Percentiles rank a stretch among this genome's conserved stretches.
Evolutionary conservation across 2,329 filamentous ascomycete species (phyloP).

Genomic region (Claviceps monticola): DNA sequence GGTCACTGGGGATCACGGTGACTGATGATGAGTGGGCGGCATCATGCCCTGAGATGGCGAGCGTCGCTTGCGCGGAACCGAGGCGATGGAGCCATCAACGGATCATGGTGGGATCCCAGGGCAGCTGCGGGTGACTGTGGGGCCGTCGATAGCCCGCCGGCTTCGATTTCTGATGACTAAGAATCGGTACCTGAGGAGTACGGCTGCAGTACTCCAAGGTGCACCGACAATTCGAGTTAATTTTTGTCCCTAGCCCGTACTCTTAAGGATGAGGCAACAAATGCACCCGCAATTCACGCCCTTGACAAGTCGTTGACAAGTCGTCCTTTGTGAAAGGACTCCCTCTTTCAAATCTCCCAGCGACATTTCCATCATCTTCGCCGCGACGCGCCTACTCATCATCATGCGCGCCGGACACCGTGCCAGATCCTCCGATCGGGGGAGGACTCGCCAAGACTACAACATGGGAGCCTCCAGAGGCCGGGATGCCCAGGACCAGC

Average conservation of each 20-base stretch:
- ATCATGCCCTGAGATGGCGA: background rate
- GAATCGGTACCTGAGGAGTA: too few species aligned
- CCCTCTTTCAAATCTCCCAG: background rate
- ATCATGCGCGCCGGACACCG: conserved; percentile 32
- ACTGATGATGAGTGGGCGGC: background rate
- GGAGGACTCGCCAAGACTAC: conserved; percentile 8
- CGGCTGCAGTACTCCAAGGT: too few species aligned
- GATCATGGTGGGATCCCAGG: too few species aligned
- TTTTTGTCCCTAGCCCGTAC: too few species aligned
- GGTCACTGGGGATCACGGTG: background rate
- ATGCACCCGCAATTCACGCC: too few species aligned
- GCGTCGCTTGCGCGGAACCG: background rate
- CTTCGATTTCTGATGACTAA: too few species aligned
- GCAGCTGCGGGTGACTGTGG: too few species aligned
- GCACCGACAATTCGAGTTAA: too few species aligned
- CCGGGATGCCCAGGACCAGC: conserved; percentile 11
- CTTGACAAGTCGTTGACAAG: too few species aligned
- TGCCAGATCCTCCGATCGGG: conserved; percentile 17
- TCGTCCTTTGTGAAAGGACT: too few species aligned
- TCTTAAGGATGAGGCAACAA: too few species aligned
- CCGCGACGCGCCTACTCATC: background rate
- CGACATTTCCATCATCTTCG: background rate
- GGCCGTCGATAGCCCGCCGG: too few species aligned
- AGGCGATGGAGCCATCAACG: background rate
- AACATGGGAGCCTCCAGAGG: conserved; percentile 7